phyloP scores from a whole-genome alignment of 805 yeast genomes.

The Sugiyamaella qingdaonensis region DNA sequence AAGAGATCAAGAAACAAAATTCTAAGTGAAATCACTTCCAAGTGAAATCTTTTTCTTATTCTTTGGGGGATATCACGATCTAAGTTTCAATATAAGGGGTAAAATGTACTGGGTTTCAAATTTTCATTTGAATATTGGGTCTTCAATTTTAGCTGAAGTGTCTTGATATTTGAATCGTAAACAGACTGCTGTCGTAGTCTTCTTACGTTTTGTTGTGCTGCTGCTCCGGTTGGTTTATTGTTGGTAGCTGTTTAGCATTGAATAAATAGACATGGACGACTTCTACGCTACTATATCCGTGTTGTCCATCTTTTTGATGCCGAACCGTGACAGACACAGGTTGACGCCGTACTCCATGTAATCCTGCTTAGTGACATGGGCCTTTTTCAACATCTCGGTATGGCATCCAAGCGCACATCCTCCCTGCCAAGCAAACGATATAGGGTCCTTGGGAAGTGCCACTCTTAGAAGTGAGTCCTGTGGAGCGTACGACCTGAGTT shows the following conservation, averaged over 20 bases:
- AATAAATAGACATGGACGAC: neutral
- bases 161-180: no score
- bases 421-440: slow-evolving; percentile 55
- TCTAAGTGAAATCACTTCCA: no score
- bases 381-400: slow-evolving; percentile 38
- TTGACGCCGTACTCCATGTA: slow-evolving; percentile 80
- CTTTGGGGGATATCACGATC: no score
- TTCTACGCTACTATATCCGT: neutral
- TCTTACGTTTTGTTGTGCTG: neutral
- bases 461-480: slow-evolving; percentile 29
- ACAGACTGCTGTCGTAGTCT: neutral
- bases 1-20: no score
- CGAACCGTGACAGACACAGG: slow-evolving; percentile 48
- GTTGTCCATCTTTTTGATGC: slow-evolving; percentile 18
- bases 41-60: no score
- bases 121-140: no score
- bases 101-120: no score
- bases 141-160: no score
- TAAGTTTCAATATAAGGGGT: no score
- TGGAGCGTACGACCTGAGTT: slow-evolving; percentile 35
- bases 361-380: slow-evolving; percentile 69
- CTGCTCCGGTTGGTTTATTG: neutral
- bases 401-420: slow-evolving; percentile 44
- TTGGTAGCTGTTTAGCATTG: neutral
- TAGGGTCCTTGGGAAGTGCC: slow-evolving; percentile 33